A percentile compares a stretch with the other conserved stretches of the same genome.
These are phyloP conservation scores for Coemansia sp. DNA, from an alignment of 192 early-diverging fungal species.

Conservation along the genomic window DNA sequence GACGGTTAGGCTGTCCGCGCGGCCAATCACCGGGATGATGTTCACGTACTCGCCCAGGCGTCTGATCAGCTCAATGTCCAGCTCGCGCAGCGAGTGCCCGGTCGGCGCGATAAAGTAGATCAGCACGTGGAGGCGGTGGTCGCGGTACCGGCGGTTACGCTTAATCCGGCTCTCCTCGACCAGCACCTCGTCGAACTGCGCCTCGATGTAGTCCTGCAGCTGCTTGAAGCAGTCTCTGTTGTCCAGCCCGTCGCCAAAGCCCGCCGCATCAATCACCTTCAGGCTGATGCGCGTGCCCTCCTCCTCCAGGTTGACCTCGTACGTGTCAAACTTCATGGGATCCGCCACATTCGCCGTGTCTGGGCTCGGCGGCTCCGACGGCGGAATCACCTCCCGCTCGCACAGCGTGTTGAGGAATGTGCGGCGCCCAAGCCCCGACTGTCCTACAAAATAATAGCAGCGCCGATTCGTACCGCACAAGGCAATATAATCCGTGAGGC, in stretches of 20 bases:
- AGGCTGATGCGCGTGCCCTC: slow-evolving; percentile 96
- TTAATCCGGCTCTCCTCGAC: slow-evolving; percentile 86
- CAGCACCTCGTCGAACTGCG: slow-evolving; percentile 92
- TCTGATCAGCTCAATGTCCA: slow-evolving; percentile 93
- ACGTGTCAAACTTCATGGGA: slow-evolving; percentile 86
- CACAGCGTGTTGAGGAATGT: slow-evolving; percentile 99
- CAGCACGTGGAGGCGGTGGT: slow-evolving; percentile 95
- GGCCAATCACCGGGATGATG: slow-evolving; percentile 95
- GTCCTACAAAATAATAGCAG: slow-evolving; percentile 5
- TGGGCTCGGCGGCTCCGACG: slow-evolving; percentile 63
- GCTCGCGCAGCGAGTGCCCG: slow-evolving; percentile 94
- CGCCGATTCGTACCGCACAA: slow-evolving; percentile 3
- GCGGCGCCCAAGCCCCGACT: slow-evolving; percentile 92
- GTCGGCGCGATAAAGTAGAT: slow-evolving; percentile 98
- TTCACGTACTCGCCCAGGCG: slow-evolving; percentile 89
- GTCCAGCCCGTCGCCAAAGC: slow-evolving; percentile 97
- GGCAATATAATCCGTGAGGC: neutral
- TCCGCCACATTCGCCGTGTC: slow-evolving; percentile 78
- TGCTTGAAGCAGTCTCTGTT: slow-evolving; percentile 88
- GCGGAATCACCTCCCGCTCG: slow-evolving; percentile 70
- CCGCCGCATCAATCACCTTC: slow-evolving; percentile 97
- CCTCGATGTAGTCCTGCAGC: slow-evolving; percentile 92
- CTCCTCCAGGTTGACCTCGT: slow-evolving; percentile 95
- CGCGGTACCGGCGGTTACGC: slow-evolving; percentile 86
- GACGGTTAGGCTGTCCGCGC: slow-evolving; percentile 88